These are phyloP conservation scores for Cladophialophora yegresii DNA, from an alignment of 2,329 filamentous ascomycete species.

Conservation along the genomic window DNA sequence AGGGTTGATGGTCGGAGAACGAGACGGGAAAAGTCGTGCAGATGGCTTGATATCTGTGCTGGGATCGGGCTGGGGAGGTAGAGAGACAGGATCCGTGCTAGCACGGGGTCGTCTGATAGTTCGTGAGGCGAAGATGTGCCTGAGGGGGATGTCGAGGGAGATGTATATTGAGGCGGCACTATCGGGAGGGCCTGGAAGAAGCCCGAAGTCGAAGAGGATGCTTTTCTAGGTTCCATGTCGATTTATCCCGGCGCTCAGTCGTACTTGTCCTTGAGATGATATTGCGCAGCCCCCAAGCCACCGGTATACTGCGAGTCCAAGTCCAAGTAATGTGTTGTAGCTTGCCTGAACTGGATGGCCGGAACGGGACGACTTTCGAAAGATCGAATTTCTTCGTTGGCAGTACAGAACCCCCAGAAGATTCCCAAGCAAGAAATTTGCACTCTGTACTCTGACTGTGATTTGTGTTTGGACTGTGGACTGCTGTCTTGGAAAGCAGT, in stretches of 20 bases:
- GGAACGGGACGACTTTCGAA: not conserved
- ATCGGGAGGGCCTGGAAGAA: conserved; percentile 32
- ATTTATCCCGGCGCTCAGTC: not conserved
- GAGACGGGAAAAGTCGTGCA: conserved; percentile 32
- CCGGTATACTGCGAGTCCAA: too few species aligned
- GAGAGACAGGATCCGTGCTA: conserved; percentile 25
- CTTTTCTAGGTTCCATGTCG: conserved; percentile 20
- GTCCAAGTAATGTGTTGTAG: not conserved
- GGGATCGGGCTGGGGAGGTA: conserved; percentile 29
- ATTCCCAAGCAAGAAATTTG: not conserved
- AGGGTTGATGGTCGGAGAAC: conserved; percentile 29
- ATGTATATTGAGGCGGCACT: conserved; percentile 30
- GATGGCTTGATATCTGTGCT: conserved; percentile 16
- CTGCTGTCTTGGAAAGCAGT: not conserved
- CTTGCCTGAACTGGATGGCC: not conserved
- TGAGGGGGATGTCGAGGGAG: not conserved
- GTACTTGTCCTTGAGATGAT: not conserved
- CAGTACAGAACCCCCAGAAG: not conserved
- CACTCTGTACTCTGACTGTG: not conserved
- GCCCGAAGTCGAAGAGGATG: conserved; percentile 30
- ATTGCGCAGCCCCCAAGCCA: not conserved
- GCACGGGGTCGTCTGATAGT: conserved; percentile 27
- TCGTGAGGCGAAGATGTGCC: not conserved
- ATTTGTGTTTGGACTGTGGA: not conserved
- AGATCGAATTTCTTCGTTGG: not conserved